Base-by-base conservation (phyloP, 169 alveolate species). In the Plasmodium ovale region DNA sequence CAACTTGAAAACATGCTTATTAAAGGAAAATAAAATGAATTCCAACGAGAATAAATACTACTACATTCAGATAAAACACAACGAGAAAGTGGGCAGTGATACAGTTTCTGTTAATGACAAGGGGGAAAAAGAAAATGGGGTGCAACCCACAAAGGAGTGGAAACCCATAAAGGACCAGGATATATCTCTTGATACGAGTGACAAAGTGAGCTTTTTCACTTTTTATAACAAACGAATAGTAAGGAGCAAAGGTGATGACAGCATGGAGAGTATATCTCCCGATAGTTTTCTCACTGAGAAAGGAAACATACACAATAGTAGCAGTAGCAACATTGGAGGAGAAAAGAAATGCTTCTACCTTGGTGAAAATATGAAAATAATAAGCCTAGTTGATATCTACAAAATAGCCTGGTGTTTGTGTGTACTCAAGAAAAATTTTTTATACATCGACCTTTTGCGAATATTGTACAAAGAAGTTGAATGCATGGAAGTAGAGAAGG, bases 381-480 rank as follows among this genome's bases (percentile, higher is more conserved):
- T 79, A 7, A 49, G 62, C 2, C 49, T 79, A 4, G 25, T 64
- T 1, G 89, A 79, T 31, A 44, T 79, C 0, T 79, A 64, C 27
- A 79, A 79, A 79, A 79, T 79, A 39, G 68, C 72, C 12, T 79
- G 89, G 89, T 39, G 89, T 21, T 37, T 79, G 21, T 79, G 89
- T 79, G 89, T 79, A 9, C 3, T 79, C 53, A 79, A 79, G 47
- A 79, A 64, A 35, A 64, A 79, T 5, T 2, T 7, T 53, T 14
- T 49, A 5, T 79, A 49, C 27, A 68, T 79, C 0, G 89, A 79
- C 51, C 37, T 79, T 37, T 53, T 79, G 21, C 1, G 89, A 21
- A 79, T 79, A 37, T 56, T 79, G 14, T 79, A 49, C 42, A 79
- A 79, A 54, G 89, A 79, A 42, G 37, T 65, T 6, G 89, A 79